Percentiles rank a stretch among this genome's conserved stretches.
These are phyloP conservation scores for Tulasnella sp. DNA, from an alignment of 768 basidiomycete species.

Conservation along the genomic window DNA sequence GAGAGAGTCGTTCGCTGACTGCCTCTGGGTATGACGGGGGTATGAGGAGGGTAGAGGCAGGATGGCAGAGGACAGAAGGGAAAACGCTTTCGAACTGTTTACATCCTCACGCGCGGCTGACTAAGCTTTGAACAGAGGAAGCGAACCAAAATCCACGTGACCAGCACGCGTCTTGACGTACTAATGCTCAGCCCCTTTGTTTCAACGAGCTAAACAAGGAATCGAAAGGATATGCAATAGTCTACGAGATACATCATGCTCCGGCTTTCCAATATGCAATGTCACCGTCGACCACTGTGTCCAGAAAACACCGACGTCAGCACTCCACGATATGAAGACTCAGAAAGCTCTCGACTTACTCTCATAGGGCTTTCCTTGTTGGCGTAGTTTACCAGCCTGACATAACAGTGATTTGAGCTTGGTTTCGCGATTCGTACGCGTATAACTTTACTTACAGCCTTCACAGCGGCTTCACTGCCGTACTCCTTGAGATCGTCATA, in stretches of 20 bases:
- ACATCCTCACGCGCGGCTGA: conserved; percentile 17
- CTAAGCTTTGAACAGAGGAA: conserved; percentile 5
- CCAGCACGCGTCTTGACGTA: conserved; percentile 17
- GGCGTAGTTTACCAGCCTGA: conserved; percentile 80
- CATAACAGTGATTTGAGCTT: conserved; percentile 26
- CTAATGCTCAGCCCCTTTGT: conserved; percentile 24
- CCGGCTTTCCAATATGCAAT: conserved; percentile 93
- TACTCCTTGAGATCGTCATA: conserved; percentile 89
- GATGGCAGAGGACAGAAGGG: conserved; percentile 20
- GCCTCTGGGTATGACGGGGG: conserved; percentile 24
- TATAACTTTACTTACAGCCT: conserved; percentile 58
- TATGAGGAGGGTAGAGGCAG: conserved; percentile 1
- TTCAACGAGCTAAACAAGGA: background rate
- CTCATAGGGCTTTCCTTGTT: conserved; percentile 97
- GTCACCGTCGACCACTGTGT: conserved; percentile 79
- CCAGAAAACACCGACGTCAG: conserved; percentile 16
- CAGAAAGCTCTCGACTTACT: conserved; percentile 55
- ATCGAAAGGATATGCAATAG: background rate
- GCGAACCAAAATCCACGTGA: conserved; percentile 6
- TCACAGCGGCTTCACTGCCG: conserved; percentile 88
- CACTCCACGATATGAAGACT: background rate
- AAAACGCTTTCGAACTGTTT: conserved; percentile 23
- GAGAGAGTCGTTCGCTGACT: conserved; percentile 14
- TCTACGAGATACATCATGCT: conserved; percentile 43
- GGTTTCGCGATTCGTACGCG: background rate